A percentile compares a stretch with the other conserved stretches of the same genome.
Conservation (phyloP, 1,284 basidiomycete genomes). For the Cronartium ribicola region DNA sequence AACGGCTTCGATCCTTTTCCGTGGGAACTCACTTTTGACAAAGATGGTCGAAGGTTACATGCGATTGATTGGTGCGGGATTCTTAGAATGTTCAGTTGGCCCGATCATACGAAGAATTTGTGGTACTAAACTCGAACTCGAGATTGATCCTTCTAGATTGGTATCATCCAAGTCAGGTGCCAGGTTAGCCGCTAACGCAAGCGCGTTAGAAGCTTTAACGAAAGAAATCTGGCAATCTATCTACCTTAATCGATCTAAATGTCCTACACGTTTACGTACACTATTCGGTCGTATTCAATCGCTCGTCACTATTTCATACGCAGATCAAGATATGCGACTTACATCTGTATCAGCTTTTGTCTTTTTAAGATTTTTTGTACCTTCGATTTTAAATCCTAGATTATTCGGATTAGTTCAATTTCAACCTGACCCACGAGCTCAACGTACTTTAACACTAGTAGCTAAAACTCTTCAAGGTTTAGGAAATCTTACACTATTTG, state of each 20-base stretch:
- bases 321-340: slow-evolving; percentile 32
- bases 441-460: slow-evolving; percentile 74
- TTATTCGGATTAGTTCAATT: slow-evolving; percentile 57
- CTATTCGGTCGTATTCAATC: slow-evolving; percentile 30
- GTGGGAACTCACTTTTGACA: slow-evolving; percentile 34
- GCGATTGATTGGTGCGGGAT: slow-evolving; percentile 29
- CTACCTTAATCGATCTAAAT: slow-evolving; percentile 31
- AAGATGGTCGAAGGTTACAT: slow-evolving; percentile 42
- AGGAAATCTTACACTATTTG: slow-evolving; percentile 64
- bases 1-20: slow-evolving; percentile 34
- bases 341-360: slow-evolving; percentile 35
- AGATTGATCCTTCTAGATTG: slow-evolving; percentile 37
- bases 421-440: slow-evolving; percentile 58
- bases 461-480: slow-evolving; percentile 72
- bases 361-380: slow-evolving; percentile 46
- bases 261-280: slow-evolving; percentile 21
- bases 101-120: slow-evolving; percentile 34
- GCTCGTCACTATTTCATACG: slow-evolving; percentile 18
- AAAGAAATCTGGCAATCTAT: slow-evolving; percentile 39
- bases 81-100: slow-evolving; percentile 27
- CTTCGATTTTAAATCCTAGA: slow-evolving; percentile 16
- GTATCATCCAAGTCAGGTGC: neutral
- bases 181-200: slow-evolving; percentile 15
- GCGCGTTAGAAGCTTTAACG: slow-evolving; percentile 6
- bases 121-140: slow-evolving; percentile 16